phyloP scores from a whole-genome alignment of 2,329 filamentous ascomycete genomes.

The Myrmaecium sp. region DNA sequence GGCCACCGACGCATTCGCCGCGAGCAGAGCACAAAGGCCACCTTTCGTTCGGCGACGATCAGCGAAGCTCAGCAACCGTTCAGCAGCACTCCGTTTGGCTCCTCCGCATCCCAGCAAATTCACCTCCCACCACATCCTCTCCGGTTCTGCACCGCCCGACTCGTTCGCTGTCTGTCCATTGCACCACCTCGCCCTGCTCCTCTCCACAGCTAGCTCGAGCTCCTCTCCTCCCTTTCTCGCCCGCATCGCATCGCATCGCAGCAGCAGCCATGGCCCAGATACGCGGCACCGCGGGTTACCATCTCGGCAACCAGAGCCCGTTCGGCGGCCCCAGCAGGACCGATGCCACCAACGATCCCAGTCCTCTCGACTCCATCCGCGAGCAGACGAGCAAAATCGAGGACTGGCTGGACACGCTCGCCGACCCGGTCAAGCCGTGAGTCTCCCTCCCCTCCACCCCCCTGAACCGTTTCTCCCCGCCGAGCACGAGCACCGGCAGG shows the following conservation, averaged over 20 bases:
- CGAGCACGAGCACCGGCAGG: no score
- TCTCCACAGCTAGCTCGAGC: conserved; percentile 2
- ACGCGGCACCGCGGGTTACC: conserved; percentile 57
- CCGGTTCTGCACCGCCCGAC: no score
- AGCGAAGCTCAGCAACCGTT: no score
- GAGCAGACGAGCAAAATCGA: conserved; percentile 98
- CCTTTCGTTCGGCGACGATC: no score
- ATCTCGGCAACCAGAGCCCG: conserved; percentile 57
- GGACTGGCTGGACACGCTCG: conserved; percentile 70
- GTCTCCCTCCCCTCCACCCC: conserved; percentile 20
- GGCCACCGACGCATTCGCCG: no score
- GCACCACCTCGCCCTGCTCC: conserved; percentile 4
- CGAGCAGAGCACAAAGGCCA: no score
- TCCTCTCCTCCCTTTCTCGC: conserved; percentile 2
- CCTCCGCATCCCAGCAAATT: no score
- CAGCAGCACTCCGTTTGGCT: no score
- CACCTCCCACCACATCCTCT: not conserved
- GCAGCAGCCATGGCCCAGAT: conserved; percentile 37
- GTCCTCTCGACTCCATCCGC: conserved; percentile 72
- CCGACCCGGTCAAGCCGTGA: conserved; percentile 90
- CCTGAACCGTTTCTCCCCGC: no score
- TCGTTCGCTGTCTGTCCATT: conserved; percentile 8
- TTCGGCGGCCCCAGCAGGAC: conserved; percentile 45
- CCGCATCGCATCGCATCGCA: not conserved
- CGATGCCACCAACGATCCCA: conserved; percentile 50